Evolutionary conservation across 2,329 filamentous ascomycete genomes (phyloP).

Genomic region (Dactylella cylindrospora): DNA sequence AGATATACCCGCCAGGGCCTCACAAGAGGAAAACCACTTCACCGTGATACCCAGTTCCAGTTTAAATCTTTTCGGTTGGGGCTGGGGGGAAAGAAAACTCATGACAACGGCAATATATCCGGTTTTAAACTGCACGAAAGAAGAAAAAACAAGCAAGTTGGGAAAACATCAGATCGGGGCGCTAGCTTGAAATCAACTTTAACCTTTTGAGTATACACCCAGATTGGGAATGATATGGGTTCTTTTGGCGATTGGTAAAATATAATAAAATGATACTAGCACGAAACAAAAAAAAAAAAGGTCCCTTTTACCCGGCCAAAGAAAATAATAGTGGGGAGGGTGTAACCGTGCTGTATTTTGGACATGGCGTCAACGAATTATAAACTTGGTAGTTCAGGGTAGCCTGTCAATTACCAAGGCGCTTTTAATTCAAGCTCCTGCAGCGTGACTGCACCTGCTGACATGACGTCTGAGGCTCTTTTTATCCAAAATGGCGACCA

Average conservation of each 20-base stretch:
- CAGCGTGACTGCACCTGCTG: conserved; percentile 37
- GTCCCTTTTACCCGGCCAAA: conserved; percentile 33
- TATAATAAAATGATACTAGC: conserved; percentile 41
- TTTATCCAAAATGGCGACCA: conserved; percentile 27
- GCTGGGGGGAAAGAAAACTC: conserved; percentile 26
- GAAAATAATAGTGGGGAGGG: conserved; percentile 1
- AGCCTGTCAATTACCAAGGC: conserved; percentile 1
- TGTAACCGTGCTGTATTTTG: conserved; percentile 10
- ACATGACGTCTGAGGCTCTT: conserved; percentile 45
- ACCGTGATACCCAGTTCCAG: conserved; percentile 27
- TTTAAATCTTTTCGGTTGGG: conserved; percentile 36
- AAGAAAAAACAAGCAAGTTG: background rate
- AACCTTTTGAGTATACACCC: conserved; percentile 4
- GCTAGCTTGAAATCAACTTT: conserved; percentile 26
- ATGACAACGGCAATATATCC: conserved; percentile 16
- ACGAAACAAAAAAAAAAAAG: conserved; percentile 17
- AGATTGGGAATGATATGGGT: conserved; percentile 25
- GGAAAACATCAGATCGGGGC: conserved; percentile 25
- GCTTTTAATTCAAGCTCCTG: conserved; percentile 17
- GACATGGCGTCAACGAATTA: conserved; percentile 13
- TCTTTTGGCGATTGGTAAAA: conserved; percentile 40
- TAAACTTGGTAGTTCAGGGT: conserved; percentile 12
- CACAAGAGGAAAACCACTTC: conserved; percentile 36
- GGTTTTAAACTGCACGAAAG: conserved; percentile 41
- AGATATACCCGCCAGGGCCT: conserved; percentile 35